Base-by-base conservation (phyloP, 2,329 filamentous ascomycete genomes). In the Chaetomiaceae sp. region DNA sequence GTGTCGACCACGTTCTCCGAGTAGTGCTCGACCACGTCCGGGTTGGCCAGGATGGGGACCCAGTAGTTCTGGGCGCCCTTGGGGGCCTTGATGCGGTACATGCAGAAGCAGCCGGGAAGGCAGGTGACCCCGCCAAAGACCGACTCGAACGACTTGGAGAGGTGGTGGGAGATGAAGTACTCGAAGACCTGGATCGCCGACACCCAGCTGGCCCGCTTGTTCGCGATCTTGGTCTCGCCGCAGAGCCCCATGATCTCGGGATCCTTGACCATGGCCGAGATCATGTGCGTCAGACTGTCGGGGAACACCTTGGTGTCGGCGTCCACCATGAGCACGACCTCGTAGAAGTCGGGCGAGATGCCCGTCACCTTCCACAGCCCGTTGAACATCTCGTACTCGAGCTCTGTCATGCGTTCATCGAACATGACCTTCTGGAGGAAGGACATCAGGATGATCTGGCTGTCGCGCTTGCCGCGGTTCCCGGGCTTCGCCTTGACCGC, bases 371-470 rank as follows among this genome's bases (percentile, higher is more conserved):
- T 95, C 90, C 91, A 98, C 53, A 98, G 76, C 44, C 93, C 93
- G 64, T 97, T 98, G 74, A 98, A 98, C 87, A 98, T 97, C 64
- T 98, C 93, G 62, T 89, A 98, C 66, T 98, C 93, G 42, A 98
- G 83, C 67, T 98, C 91, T 15, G 94, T 98, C 93, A 98, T 98
- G 52, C 93, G 86, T 70, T 98, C 94, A 65, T 98, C 93, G 60
- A 98, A 98, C 93, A 98, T 98, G 62, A 98, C 93, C 72, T 98
- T 98, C 65, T 98, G 93, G 57, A 98, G 72, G 76, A 98, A 98
- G 5, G 90, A 96, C 93, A 98, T 98, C 56, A 98, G 77, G 58
- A 98, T 93, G 62, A 98, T 96, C 67, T 98, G 93, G 72, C 88
- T 95, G 75, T 98, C 93, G 64, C 93, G 88, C 76, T 98, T 98